Conservation (phyloP, 352 stramenopile genomes). For the Phytophthora crassamura region DNA sequence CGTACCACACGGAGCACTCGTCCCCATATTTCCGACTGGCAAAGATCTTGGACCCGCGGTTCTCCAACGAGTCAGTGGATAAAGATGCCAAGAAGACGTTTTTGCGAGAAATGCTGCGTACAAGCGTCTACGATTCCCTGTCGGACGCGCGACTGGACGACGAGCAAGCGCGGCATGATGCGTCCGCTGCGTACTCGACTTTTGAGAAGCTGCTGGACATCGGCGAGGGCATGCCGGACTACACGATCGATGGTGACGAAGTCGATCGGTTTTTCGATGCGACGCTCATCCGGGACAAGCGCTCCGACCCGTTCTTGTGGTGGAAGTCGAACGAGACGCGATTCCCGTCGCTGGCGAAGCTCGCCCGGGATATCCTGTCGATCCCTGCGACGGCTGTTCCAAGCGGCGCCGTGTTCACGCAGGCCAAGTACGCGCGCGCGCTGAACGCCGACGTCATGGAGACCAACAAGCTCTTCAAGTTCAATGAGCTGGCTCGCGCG, state of each 20-base stretch:
- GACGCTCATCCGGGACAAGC: conserved; percentile 81
- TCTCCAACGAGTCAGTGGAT: conserved; percentile 83
- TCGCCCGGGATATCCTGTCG: conserved; percentile 77
- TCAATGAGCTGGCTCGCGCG: conserved; percentile 69
- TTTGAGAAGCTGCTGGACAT: conserved; percentile 86
- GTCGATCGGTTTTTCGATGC: conserved; percentile 87
- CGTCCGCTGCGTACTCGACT: conserved; percentile 76
- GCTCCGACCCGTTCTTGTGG: conserved; percentile 81
- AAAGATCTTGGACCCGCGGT: conserved; percentile 81
- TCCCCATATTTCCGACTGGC: conserved; percentile 76
- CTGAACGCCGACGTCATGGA: conserved; percentile 65
- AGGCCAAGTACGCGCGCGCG: conserved; percentile 62
- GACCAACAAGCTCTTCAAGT: conserved; percentile 82
- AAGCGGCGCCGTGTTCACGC: conserved; percentile 76
- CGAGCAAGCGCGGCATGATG: conserved; percentile 62
- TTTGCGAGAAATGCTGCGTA: conserved; percentile 75
- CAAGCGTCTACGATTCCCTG: conserved; percentile 72
- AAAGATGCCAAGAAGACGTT: conserved; percentile 82
- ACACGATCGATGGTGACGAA: conserved; percentile 79
- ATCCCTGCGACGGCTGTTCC: conserved; percentile 75
- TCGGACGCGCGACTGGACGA: conserved; percentile 61
- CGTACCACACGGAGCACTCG: conserved; percentile 73
- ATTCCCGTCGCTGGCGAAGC: conserved; percentile 73
- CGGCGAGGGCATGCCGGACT: conserved; percentile 79
- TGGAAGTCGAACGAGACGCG: conserved; percentile 87